Conservation (phyloP, 352 stramenopile genomes). For the Thalassiosira sp. region DNA sequence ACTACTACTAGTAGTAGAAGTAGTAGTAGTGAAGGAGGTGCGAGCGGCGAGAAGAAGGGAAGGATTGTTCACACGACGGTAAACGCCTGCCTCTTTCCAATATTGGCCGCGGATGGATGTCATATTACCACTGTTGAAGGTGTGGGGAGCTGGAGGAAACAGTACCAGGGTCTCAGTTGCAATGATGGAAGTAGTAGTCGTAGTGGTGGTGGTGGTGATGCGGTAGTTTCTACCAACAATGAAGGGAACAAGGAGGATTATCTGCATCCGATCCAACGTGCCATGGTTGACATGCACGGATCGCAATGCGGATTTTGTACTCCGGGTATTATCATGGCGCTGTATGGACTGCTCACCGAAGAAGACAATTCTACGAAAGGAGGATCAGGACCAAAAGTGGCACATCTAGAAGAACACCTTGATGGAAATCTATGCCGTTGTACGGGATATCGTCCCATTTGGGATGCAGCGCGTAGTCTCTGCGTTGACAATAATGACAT, state of each 20-base stretch:
- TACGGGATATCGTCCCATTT: conserved; percentile 86
- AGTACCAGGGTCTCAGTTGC: no score
- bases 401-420: conserved; percentile 91
- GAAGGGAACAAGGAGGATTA: conserved; percentile 39
- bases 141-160: conserved; percentile 75
- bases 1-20: background rate
- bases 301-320: conserved; percentile 91
- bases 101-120: conserved; percentile 83
- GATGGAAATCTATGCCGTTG: conserved; percentile 96
- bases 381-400: conserved; percentile 63
- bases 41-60: background rate
- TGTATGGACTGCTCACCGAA: conserved; percentile 67
- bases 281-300: conserved; percentile 90
- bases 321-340: conserved; percentile 77
- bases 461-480: conserved; percentile 73
- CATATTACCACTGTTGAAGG: conserved; percentile 88
- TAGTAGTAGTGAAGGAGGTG: background rate
- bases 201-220: background rate
- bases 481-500: conserved; percentile 54
- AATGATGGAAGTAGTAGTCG: no score
- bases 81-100: conserved; percentile 87
- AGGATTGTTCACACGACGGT: conserved; percentile 65
- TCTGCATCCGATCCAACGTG: conserved; percentile 84
- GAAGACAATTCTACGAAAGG: background rate
- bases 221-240: background rate